These are phyloP conservation scores for Mollisia scopiformis DNA, from an alignment of 2,329 filamentous ascomycete species.

Conservation along the genomic window DNA sequence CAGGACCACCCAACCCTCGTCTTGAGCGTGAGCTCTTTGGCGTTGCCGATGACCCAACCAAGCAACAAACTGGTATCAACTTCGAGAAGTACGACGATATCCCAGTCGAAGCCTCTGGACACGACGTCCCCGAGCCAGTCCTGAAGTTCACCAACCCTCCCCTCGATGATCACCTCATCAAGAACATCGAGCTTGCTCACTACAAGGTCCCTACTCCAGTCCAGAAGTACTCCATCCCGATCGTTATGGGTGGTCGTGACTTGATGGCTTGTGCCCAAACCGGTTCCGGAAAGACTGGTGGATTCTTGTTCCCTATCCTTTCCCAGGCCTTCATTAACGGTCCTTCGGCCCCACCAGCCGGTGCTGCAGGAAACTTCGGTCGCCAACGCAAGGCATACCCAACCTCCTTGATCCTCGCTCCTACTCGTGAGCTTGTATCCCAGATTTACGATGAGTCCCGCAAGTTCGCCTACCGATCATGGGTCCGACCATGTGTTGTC, in stretches of 20 bases:
- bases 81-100: constrained; percentile 99
- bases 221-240: constrained; percentile 99
- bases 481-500: constrained; percentile 97
- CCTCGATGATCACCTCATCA: constrained; percentile 88
- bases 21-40: constrained; percentile 96
- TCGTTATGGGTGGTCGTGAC: constrained; percentile 96
- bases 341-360: constrained; percentile 69
- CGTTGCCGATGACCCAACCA: constrained; percentile 84
- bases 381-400: constrained; percentile 98
- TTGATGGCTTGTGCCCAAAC: constrained; percentile 99
- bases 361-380: constrained; percentile 73
- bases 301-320: constrained; percentile 98
- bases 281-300: constrained; percentile 99
- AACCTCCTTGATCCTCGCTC: constrained; percentile 92
- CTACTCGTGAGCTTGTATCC: constrained; percentile 96
- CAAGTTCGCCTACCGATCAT: constrained; percentile 98
- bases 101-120: constrained; percentile 93
- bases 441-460: constrained; percentile 98
- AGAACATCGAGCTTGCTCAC: constrained; percentile 90
- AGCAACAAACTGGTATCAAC: constrained; percentile 99
- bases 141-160: constrained; percentile 91
- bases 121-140: constrained; percentile 90
- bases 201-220: constrained; percentile 97
- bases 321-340: constrained; percentile 96
- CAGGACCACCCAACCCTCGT: constrained; percentile 85